Evolutionary conservation across 257 asterid species (phyloP).

Genomic region (Cinchona pubescens): DNA sequence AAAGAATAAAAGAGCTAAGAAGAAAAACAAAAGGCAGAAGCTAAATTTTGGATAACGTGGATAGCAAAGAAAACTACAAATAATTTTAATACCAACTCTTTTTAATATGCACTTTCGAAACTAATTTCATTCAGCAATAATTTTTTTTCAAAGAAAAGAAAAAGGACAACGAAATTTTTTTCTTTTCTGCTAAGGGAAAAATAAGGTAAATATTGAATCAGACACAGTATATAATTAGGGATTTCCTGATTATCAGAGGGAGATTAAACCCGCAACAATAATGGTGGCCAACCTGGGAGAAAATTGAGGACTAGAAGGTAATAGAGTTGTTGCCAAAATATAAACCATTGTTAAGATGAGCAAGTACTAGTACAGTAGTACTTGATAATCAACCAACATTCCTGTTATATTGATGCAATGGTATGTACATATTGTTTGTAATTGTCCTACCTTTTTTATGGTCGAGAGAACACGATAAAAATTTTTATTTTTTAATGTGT

Average conservation of each 20-base stretch:
- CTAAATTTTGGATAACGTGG: too few species aligned
- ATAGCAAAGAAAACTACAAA: not conserved
- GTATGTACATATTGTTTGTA: not conserved
- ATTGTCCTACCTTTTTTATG: not conserved
- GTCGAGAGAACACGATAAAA: not conserved
- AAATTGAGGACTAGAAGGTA: not conserved
- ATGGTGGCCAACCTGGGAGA: not conserved
- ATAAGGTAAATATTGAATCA: not conserved
- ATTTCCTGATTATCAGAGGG: not conserved
- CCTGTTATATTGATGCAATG: not conserved
- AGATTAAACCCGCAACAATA: not conserved
- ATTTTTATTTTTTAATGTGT: not conserved
- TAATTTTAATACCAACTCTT: not conserved
- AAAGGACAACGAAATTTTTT: too few species aligned
- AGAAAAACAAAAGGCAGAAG: not conserved
- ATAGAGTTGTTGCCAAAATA: not conserved
- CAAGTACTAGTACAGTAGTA: not conserved
- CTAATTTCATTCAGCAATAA: not conserved
- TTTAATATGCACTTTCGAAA: not conserved
- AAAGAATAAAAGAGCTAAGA: not conserved
- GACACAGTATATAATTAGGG: too few species aligned
- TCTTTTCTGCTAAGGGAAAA: too few species aligned
- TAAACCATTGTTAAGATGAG: not conserved
- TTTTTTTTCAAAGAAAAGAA: too few species aligned
- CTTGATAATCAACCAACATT: too few species aligned